These are phyloP conservation scores for Penicillium sp. DNA, from an alignment of 2,329 filamentous ascomycete species.

Conservation along the genomic window DNA sequence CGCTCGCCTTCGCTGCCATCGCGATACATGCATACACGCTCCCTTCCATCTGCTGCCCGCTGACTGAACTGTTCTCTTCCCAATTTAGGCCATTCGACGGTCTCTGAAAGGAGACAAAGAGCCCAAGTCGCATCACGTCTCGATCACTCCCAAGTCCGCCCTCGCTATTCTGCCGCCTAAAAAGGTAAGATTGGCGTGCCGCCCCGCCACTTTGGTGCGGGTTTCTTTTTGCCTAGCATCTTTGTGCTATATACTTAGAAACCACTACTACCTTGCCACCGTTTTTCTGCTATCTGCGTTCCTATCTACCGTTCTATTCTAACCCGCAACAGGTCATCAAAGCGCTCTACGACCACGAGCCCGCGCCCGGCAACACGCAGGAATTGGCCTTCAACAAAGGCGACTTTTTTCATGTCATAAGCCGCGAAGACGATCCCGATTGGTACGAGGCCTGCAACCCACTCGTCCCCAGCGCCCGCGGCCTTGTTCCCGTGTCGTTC, in stretches of 20 bases:
- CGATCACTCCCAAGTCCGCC: slow-evolving; percentile 78
- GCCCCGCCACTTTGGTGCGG: slow-evolving; percentile 8
- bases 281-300: neutral
- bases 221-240: neutral
- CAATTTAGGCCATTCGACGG: slow-evolving; percentile 67
- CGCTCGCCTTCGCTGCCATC: neutral
- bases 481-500: slow-evolving; percentile 87
- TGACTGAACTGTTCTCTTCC: neutral
- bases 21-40: neutral
- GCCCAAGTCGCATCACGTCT: slow-evolving; percentile 64
- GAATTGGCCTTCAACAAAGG: slow-evolving; percentile 89
- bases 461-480: slow-evolving; percentile 73
- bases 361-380: slow-evolving; percentile 61
- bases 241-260: neutral
- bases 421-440: slow-evolving; percentile 85
- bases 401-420: slow-evolving; percentile 97
- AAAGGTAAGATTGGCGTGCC: slow-evolving; percentile 61
- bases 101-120: slow-evolving; percentile 88
- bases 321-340: slow-evolving; percentile 73
- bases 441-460: slow-evolving; percentile 99
- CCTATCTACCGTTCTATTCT: neutral
- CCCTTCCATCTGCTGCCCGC: neutral
- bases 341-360: slow-evolving; percentile 88
- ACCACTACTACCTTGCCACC: neutral
- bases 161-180: slow-evolving; percentile 88